Evolutionary conservation across 2,329 filamentous ascomycete genomes (phyloP), one percentile per base, ranked within the genome.

Genomic region (Phialophora macrospora): DNA sequence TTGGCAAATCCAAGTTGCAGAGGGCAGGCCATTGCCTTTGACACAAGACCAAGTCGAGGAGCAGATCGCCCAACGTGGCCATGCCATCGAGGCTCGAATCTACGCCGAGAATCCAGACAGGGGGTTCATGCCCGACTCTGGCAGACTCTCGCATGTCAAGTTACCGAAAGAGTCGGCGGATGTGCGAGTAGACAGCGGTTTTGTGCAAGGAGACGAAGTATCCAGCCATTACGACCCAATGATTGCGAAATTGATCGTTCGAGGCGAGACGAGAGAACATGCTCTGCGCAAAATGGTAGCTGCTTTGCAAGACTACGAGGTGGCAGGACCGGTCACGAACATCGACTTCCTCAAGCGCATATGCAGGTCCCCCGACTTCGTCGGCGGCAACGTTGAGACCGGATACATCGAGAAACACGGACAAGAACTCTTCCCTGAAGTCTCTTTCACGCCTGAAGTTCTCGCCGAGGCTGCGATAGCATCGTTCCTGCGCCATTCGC

Each of bases 191-290:
- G 95, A 99, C 74, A 93, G 93, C 54, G 95, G 95, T 1, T 98
- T 98, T 76, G 87, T 93, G 17, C 85, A 93, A 71, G 95, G 95
- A 28, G 94, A 97, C 75, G 92, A 92, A 68, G 91, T 99, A 2
- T 96, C 93, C 0, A 92, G 94, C 65, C 91, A 95, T 62, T 99
- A 99, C 77, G 95, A 99, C 73, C 95, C 95, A 30, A 99, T 99
- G 95, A 97, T 99, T 71, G 92, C 95, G 52, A 99, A 99, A 80
- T 85, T 99, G 60, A 99, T 99, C 72, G 92, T 98, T 5, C 87
- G 91, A 64, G 95, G 91, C 0, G 85, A 87, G 17, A 90, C 90
- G 63, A 86, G 95, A 66, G 86, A 90, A 75, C 89, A 90, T 28
- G 92, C 93, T 3, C 89, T 99, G 57, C 88, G 91, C 65, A 96